Evolutionary conservation across 257 asterid genomes (phyloP).

Genomic region (Jaltomata sinuosa): DNA sequence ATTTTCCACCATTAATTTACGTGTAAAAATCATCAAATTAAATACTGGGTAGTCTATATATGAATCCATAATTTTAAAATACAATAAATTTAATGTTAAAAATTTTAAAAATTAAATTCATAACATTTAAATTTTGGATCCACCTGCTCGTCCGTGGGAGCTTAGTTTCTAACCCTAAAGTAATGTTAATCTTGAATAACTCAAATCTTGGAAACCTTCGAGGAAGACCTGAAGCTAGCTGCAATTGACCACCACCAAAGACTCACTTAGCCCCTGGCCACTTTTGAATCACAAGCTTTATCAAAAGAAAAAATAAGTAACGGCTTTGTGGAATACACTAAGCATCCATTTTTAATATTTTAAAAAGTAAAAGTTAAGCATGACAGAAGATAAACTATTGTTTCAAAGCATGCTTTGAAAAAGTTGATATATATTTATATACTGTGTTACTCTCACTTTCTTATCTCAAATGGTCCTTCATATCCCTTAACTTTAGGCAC

Average conservation of each 20-base stretch:
- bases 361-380: neutral
- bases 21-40: too few species aligned
- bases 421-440: neutral
- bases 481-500: conserved; percentile 4
- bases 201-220: neutral
- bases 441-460: neutral
- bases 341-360: neutral
- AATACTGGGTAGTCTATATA: too few species aligned
- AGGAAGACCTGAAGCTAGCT: neutral
- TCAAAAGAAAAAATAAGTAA: neutral
- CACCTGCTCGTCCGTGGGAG: too few species aligned
- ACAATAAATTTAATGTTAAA: too few species aligned
- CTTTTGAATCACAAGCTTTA: neutral
- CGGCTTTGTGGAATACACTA: neutral
- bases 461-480: neutral
- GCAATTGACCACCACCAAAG: neutral
- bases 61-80: too few species aligned
- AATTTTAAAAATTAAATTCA: too few species aligned
- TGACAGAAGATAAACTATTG: neutral
- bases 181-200: neutral
- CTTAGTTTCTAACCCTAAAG: neutral
- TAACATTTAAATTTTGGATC: too few species aligned
- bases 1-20: too few species aligned
- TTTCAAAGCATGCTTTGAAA: conserved; percentile 1
- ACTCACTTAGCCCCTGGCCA: neutral